Conservation (phyloP, 2,329 filamentous ascomycete species). For the Triangularia verruculosa region DNA sequence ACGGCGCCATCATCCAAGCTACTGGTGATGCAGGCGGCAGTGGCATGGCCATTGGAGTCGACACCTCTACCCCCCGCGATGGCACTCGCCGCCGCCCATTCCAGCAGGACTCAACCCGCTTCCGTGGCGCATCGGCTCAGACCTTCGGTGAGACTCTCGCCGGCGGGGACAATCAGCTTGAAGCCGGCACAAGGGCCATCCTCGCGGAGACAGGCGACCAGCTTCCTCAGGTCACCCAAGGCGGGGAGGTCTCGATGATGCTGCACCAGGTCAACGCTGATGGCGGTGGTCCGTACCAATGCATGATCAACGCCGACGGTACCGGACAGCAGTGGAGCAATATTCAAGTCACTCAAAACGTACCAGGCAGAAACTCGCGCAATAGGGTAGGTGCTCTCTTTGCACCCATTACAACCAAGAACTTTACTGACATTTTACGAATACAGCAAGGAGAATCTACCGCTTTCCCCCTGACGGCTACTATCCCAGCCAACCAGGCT, state of each 20-base stretch:
- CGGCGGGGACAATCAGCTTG: constrained; percentile 54
- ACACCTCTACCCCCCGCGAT: constrained; percentile 57
- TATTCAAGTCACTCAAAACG: constrained; percentile 53
- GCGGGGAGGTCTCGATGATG: constrained; percentile 59
- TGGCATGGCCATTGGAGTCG: constrained; percentile 51
- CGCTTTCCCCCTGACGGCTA: constrained; percentile 52
- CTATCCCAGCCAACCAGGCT: constrained; percentile 51
- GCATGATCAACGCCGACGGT: constrained; percentile 61
- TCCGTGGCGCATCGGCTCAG: constrained; percentile 51
- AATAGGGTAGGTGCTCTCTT: constrained; percentile 37
- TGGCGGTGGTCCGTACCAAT: constrained; percentile 63
- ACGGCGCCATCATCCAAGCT: constrained; percentile 58
- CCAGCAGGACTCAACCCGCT: constrained; percentile 63
- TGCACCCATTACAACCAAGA: neutral
- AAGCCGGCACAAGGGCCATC: constrained; percentile 55
- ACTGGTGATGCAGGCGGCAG: constrained; percentile 56
- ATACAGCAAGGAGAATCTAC: constrained; percentile 37
- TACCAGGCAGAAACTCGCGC: constrained; percentile 49
- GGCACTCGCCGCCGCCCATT: constrained; percentile 59
- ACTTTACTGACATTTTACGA: neutral
- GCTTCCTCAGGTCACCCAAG: constrained; percentile 58
- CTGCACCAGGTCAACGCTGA: constrained; percentile 67
- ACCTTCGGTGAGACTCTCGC: constrained; percentile 58
- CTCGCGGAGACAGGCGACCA: constrained; percentile 53
- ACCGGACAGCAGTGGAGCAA: constrained; percentile 52